These are phyloP conservation scores for Boletus putidus DNA, from an alignment of 1,284 basidiomycete species.

Conservation along the genomic window DNA sequence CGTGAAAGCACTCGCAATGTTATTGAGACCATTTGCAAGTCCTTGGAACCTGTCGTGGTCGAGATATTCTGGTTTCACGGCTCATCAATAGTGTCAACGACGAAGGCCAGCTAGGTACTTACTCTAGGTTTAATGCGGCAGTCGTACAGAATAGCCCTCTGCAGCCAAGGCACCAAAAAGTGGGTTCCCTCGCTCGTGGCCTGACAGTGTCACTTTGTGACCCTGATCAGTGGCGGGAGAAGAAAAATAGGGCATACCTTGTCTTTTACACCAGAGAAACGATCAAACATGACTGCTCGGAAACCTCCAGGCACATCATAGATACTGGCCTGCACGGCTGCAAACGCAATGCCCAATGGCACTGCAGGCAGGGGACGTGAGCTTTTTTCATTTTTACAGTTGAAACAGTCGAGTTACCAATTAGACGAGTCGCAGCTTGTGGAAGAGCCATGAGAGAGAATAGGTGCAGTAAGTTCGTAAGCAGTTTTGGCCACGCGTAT, in stretches of 20 bases:
- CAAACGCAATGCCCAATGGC: conserved; percentile 70
- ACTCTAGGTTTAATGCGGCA: conserved; percentile 96
- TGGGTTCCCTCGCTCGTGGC: conserved; percentile 95
- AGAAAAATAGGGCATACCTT: conserved; percentile 46
- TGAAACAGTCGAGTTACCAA: conserved; percentile 40
- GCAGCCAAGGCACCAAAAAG: conserved; percentile 93
- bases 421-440: conserved; percentile 47
- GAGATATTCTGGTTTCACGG: conserved; percentile 81
- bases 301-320: conserved; percentile 95
- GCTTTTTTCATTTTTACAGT: neutral
- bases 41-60: conserved; percentile 94
- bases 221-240: neutral
- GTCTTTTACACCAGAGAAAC: conserved; percentile 90
- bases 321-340: conserved; percentile 71
- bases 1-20: conserved; percentile 95
- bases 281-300: conserved; percentile 97
- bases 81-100: conserved; percentile 7
- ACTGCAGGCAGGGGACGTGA: conserved; percentile 47
- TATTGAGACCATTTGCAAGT: conserved; percentile 97
- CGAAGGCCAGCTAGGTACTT: conserved; percentile 31
- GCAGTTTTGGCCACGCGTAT: neutral
- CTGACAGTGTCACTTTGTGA: conserved; percentile 41
- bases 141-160: conserved; percentile 95
- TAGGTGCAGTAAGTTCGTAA: neutral
- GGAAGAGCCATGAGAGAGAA: conserved; percentile 47